These are phyloP conservation scores for Asterophora lycoperdoides DNA, from an alignment of 768 basidiomycete species.

Conservation along the genomic window DNA sequence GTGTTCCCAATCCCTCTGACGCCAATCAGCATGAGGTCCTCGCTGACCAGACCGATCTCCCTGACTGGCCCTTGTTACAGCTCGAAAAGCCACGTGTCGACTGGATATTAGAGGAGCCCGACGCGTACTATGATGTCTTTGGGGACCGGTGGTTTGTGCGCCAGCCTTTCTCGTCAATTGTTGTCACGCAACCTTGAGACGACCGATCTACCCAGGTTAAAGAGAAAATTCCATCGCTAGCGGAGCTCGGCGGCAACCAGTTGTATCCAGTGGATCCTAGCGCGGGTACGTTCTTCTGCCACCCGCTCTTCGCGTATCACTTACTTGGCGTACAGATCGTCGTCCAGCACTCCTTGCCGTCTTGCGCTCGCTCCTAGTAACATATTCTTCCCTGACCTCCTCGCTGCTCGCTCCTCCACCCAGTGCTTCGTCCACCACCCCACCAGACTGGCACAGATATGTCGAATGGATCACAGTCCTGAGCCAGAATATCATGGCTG, in stretches of 20 bases:
- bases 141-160: conserved; percentile 91
- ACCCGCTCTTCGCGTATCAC: neutral
- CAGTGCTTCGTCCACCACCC: conserved; percentile 36
- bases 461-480: conserved; percentile 80
- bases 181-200: conserved; percentile 6
- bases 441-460: conserved; percentile 70
- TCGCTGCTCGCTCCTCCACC: conserved; percentile 67
- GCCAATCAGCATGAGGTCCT: conserved; percentile 60
- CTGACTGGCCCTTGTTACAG: conserved; percentile 70
- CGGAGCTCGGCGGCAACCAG: conserved; percentile 75
- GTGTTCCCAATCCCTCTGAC: conserved; percentile 38
- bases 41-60: conserved; percentile 67
- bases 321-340: conserved; percentile 48
- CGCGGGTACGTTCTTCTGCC: conserved; percentile 42
- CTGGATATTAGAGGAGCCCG: conserved; percentile 84
- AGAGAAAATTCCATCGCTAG: conserved; percentile 77
- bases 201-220: conserved; percentile 52
- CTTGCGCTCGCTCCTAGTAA: conserved; percentile 72
- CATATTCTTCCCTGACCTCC: conserved; percentile 70
- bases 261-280: conserved; percentile 73
- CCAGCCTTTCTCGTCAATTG: conserved; percentile 15
- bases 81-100: conserved; percentile 86
- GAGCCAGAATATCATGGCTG: conserved; percentile 84
- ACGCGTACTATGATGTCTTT: conserved; percentile 69
- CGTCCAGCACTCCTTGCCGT: conserved; percentile 69